Base-by-base conservation (phyloP, 148 eudicot species). In the Rhododendron vialii region DNA sequence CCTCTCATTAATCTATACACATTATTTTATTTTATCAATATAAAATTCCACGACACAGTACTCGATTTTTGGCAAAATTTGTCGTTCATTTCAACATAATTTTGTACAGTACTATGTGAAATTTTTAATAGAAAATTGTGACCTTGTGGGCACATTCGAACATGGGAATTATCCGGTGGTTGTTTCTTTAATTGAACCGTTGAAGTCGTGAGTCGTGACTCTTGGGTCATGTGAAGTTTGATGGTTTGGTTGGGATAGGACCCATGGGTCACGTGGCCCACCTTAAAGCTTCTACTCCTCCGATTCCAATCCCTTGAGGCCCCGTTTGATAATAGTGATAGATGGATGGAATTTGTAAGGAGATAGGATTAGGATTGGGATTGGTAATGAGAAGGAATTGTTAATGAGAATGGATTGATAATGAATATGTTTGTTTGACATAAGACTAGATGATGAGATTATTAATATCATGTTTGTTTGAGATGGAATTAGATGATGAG, bases 201-300 rank as follows among this genome's bases (percentile, higher is more conserved):
- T 55, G 45, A 81, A 35, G 69, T 18, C 47, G 83, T 55, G 69
- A 35, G 69, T 18, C 47, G 83, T 55, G 69, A 55, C 14, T 10
- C 20, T 30, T 35, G 75, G 33, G 84, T 59, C 84, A 59, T 57
- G 84, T 59, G 84, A 82, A 18, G 18, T 59, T 36, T 24, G 84
- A 59, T 59, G 84, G 84, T 59, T 33, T 22, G 48, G 81, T 43
- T 41, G 51, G 81, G 30, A 11, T 18, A 11, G 73, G 73, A 61
- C 84, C 50, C 33, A 22, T 4, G 17, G 13, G 9, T 82, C 73
- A 82, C 84, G 84, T 82, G 84, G 73, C 17, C 73, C 50, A 36
- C 48, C 71, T 53, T 30, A 51, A 30, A 26, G 36, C 24, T 33
- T 81, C 13, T 33, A 14, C 65, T 17, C 45, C 45, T 75, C 45